These are phyloP conservation scores for Naganishia liquefaciens DNA, from an alignment of 1,284 basidiomycete species.

Conservation along the genomic window DNA sequence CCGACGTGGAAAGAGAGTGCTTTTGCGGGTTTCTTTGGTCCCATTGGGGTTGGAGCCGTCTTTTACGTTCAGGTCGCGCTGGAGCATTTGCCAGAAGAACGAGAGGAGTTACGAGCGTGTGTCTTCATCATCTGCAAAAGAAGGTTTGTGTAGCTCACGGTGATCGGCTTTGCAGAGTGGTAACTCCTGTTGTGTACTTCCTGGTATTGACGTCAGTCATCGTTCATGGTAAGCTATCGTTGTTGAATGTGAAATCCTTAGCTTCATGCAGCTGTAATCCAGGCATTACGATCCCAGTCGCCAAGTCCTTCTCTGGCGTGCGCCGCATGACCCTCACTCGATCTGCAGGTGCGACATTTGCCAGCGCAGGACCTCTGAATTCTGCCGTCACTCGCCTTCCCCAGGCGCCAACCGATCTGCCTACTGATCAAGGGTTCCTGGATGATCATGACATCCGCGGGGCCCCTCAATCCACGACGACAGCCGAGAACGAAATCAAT, in stretches of 20 bases:
- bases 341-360: conserved; percentile 8
- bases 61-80: conserved; percentile 59
- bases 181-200: conserved; percentile 59
- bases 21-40: conserved; percentile 54
- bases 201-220: conserved; percentile 58
- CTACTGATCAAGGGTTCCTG: conserved; percentile 4
- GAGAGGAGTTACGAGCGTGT: conserved; percentile 26
- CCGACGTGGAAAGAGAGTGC: conserved; percentile 48
- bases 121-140: not conserved
- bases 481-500: not conserved
- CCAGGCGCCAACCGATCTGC: conserved; percentile 19
- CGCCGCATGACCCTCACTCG: conserved; percentile 26
- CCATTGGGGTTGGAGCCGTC: conserved; percentile 47
- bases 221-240: conserved; percentile 49
- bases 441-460: conserved; percentile 17
- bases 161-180: conserved; percentile 37
- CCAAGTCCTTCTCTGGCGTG: conserved; percentile 39
- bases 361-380: conserved; percentile 5
- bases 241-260: not conserved
- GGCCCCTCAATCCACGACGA: not conserved
- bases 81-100: conserved; percentile 26
- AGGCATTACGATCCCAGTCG: conserved; percentile 50
- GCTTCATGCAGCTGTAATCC: too few relatives aligned
- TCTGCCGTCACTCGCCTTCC: conserved; percentile 15
- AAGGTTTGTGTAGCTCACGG: not conserved